Conservation (phyloP, 208 protist genomes). For the Balamuthia mandrillaris region DNA sequence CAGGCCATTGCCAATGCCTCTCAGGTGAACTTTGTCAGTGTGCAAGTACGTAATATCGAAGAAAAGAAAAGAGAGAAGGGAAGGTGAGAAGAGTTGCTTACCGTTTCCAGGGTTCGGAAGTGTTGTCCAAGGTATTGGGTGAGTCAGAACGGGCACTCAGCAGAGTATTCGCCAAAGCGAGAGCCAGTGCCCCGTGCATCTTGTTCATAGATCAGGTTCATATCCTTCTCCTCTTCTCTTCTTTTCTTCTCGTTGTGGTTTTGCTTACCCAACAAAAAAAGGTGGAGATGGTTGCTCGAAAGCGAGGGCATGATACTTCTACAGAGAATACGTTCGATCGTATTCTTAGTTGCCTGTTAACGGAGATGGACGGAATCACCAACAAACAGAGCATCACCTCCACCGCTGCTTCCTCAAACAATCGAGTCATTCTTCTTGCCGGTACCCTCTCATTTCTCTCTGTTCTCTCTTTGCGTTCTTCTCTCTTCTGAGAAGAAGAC, state of each 20-base stretch:
- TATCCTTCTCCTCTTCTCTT: constrained; percentile 79
- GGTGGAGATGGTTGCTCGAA: not conserved
- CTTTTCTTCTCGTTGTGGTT: not conserved
- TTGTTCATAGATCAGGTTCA: constrained; percentile 92
- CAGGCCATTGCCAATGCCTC: constrained; percentile 56
- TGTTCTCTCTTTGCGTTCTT: no score
- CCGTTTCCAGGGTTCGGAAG: constrained; percentile 31
- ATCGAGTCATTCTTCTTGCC: not conserved
- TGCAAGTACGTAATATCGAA: no score
- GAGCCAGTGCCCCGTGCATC: constrained; percentile 79
- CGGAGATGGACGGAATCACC: constrained; percentile 95
- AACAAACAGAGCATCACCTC: no score
- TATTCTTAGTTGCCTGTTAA: constrained; percentile 91
- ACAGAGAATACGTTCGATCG: constrained; percentile 65
- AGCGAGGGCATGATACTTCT: not conserved
- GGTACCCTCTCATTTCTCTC: no score
- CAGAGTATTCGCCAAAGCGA: constrained; percentile 73
- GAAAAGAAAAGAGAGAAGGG: no score
- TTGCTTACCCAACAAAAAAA: not conserved
- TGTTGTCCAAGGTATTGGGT: constrained; percentile 87
- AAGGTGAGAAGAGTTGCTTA: no score
- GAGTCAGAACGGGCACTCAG: constrained; percentile 77
- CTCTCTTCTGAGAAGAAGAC: no score
- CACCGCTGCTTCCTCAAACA: no score
- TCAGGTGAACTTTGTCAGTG: constrained; percentile 94